Base-by-base conservation (phyloP, 495 filamentous ascomycete species). In the Aspergillus campestris region DNA sequence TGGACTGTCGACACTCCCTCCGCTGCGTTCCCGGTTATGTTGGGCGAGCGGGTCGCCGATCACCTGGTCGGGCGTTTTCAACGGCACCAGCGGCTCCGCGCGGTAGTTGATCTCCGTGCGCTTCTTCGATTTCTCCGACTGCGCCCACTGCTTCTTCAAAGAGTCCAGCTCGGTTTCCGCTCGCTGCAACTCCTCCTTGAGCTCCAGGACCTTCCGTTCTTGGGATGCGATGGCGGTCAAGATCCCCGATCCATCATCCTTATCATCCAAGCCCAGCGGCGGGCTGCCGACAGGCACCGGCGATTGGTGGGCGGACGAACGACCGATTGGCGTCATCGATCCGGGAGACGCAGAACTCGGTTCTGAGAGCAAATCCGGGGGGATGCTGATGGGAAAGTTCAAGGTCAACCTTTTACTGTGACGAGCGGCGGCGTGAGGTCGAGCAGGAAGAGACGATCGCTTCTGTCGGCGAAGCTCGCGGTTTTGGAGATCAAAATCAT, bases 171-270 rank as follows among this genome's bases (percentile, higher is more conserved):
- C 88, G 4, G 63, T 59, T 57, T 97, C 92, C 8, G 92, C 90
- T 42, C 81, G 81, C 7, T 68, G 61, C 9, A 98, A 72, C 60
- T 96, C 92, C 61, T 97, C 92, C 39, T 81, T 83, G 29, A 97
- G 71, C 69, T 97, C 92, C 34, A 98, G 68, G 6, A 98, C 91
- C 41, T 79, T 80, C n/a, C 92, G 80, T 60, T 98, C 92, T 63
- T 96, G 89, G 5, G 87, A 83, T 10, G 92, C 92, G 44, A 97
- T 82, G 30, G 87, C 85, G 31, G 87, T 87, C 34, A 98, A 79
- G 49, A 95, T 84, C n/a, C 80, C 75, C 53, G 73, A 82, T 18
- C 84, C 70, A 52, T 94, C 87, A 34, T 63, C 57, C 9, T 55
- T 47, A 7, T 50, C 52, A 36, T 71, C 70, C 31, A 65, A 63